A percentile compares a stretch with the other conserved stretches of the same genome.
Evolutionary conservation across 148 eudicot genomes (phyloP).

Genomic region (Tetragonia tetragonoides): DNA sequence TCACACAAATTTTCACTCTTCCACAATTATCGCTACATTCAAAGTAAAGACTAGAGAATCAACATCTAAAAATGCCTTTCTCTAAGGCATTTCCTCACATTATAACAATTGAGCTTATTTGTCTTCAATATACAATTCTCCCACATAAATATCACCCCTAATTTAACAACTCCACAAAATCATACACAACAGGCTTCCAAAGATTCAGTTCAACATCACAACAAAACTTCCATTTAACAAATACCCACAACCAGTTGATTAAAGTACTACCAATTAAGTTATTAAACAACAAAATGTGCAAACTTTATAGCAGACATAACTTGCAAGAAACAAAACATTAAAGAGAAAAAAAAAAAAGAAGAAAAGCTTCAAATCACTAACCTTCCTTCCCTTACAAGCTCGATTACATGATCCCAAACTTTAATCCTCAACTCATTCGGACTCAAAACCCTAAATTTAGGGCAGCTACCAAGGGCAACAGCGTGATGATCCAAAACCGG

Average conservation of each 20-base stretch:
- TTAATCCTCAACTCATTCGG: slow-evolving; percentile 47
- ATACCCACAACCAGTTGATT: neutral
- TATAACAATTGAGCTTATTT: no score
- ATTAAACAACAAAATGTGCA: neutral
- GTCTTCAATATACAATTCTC: neutral
- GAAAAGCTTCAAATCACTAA: slow-evolving; percentile 22
- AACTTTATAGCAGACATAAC: neutral
- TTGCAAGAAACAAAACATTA: neutral
- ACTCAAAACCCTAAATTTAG: slow-evolving; percentile 76
- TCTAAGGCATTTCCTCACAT: no score
- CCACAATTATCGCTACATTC: no score
- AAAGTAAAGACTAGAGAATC: no score
- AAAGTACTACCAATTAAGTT: neutral
- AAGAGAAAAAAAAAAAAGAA: neutral
- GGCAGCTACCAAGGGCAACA: slow-evolving; percentile 91
- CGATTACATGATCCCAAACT: slow-evolving; percentile 70
- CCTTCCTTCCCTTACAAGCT: slow-evolving; percentile 63
- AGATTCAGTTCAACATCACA: neutral
- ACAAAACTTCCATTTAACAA: neutral
- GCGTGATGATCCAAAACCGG: slow-evolving; percentile 93
- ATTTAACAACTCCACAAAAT: neutral
- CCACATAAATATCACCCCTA: neutral
- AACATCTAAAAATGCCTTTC: no score
- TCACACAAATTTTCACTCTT: no score
- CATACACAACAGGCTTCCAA: neutral